Evolutionary conservation across 441 rosid genomes (phyloP).

Genomic region (Viola pubescens): DNA sequence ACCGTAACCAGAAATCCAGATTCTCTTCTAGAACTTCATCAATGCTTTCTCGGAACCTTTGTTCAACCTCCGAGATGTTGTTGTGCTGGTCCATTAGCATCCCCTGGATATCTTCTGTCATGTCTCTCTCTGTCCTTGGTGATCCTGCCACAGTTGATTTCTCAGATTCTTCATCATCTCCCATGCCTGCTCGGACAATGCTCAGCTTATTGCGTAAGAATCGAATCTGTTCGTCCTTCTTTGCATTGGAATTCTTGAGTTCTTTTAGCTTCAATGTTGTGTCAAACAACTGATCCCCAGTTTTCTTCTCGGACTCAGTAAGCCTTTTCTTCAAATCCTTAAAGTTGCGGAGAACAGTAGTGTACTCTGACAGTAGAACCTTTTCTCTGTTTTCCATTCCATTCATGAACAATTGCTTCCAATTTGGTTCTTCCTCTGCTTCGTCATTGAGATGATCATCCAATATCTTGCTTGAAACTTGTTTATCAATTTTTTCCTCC

Average conservation of each 20-base stretch:
- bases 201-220: slow-evolving; percentile 46
- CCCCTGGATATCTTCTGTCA: slow-evolving; percentile 23
- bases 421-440: slow-evolving; percentile 46
- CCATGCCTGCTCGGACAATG: slow-evolving; percentile 42
- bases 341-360: slow-evolving; percentile 53
- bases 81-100: slow-evolving; percentile 28
- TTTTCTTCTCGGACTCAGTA: slow-evolving; percentile 32
- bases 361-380: slow-evolving; percentile 48
- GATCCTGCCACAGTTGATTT: slow-evolving; percentile 17
- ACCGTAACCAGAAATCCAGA: slow-evolving; percentile 73
- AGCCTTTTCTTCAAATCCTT: slow-evolving; percentile 68
- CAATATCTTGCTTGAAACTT: slow-evolving; percentile 10
- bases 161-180: slow-evolving; percentile 29
- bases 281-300: slow-evolving; percentile 30
- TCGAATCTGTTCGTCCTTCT: slow-evolving; percentile 60
- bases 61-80: slow-evolving; percentile 37
- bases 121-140: slow-evolving; percentile 21
- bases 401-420: slow-evolving; percentile 46
- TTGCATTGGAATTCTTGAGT: slow-evolving; percentile 40
- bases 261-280: slow-evolving; percentile 31
- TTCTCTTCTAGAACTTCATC: slow-evolving; percentile 81
- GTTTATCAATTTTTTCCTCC: slow-evolving; percentile 11
- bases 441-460: slow-evolving; percentile 12
- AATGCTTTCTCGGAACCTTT: slow-evolving; percentile 45
- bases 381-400: slow-evolving; percentile 64